Base-by-base conservation (phyloP, 495 filamentous ascomycete genomes). In the Aspergillus affinis region DNA sequence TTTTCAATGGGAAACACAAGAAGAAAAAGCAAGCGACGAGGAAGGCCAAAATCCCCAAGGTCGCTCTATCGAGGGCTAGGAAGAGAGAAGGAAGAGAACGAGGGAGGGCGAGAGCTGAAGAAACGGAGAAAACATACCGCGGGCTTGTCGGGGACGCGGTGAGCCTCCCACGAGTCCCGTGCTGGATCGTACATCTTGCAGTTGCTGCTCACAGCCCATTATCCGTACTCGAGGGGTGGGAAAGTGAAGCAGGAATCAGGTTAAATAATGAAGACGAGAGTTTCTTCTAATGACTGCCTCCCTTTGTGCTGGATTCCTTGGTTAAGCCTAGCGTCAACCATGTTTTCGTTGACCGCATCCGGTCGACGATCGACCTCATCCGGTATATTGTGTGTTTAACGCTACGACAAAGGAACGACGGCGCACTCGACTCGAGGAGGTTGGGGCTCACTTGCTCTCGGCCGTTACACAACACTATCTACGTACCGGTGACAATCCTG, bases 181-280 rank as follows among this genome's bases (percentile, higher is more conserved):
- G 76, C 76, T 29, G 76, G 73, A 68, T 79, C 76, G 57, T 78
- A 79, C 73, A 77, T 77, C 19, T 45, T 58, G 58, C 36, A 51
- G 47, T 56, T 52, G n/a, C 48, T 21, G 13, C 5, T 49, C 19
- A 5, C 60, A 21, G 57, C 50, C n/a, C 51, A 44, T 19, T 36
- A 57, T 12, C 51, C 55, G 1, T 51, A 52, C 54, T 15, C 13
- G 13, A 41, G 36, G 36, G 36, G 15, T 15, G 36, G 23, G 29
- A 2, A 32, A 32, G 36, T 15, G 12, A 41, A 17, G 36, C 10
- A 41, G 36, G 13, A 41, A 15, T 4, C 10, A 41, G 4, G 2
- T 13, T 41, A 13, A 41, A 13, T 13, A 41, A 4, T 13, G 36
- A 41, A 32, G 30, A 2, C 13, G 1, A 41, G 29, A n/a, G 10